A percentile compares a stretch with the other conserved stretches of the same genome.
Conservation (phyloP, 352 stramenopile species). For the Globisporangium ultimum region DNA sequence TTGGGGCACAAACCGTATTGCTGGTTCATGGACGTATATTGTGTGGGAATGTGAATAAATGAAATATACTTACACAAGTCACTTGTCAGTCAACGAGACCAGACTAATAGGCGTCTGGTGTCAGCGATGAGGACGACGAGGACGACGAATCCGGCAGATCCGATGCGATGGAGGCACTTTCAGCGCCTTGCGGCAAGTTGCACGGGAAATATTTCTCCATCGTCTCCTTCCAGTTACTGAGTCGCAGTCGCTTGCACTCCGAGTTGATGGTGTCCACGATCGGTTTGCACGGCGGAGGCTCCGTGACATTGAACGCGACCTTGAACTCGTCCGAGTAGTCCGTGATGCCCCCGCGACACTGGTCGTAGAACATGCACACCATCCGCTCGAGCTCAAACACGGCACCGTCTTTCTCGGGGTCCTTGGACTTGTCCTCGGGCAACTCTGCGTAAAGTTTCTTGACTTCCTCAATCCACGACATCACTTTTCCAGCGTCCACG, state of each 20-base stretch:
- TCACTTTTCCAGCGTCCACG: conserved; percentile 1
- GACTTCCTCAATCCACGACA: conserved; percentile 18
- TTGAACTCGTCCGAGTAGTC: conserved; percentile 41
- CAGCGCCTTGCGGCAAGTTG: background rate
- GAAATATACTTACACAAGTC: too few relatives aligned
- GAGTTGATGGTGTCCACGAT: conserved; percentile 20
- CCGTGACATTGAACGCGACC: conserved; percentile 21
- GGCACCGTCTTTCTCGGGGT: background rate
- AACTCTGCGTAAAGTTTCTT: conserved; percentile 6
- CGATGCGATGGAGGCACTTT: background rate
- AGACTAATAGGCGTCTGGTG: too few relatives aligned
- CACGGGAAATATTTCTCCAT: conserved; percentile 26
- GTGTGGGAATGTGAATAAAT: too few relatives aligned
- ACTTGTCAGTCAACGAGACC: too few relatives aligned
- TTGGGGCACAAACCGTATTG: too few relatives aligned
- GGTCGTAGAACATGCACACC: conserved; percentile 37
- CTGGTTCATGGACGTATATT: too few relatives aligned
- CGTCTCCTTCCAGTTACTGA: conserved; percentile 23
- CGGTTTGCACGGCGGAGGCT: conserved; percentile 27
- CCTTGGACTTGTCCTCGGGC: conserved; percentile 2
- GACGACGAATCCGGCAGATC: background rate
- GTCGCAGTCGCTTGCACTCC: conserved; percentile 4
- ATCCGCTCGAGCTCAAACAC: conserved; percentile 31
- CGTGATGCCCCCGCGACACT: conserved; percentile 26
- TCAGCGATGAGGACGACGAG: background rate